phyloP scores from a whole-genome alignment of 2,329 filamentous ascomycete genomes.

The Fusarium gaditjirri region DNA sequence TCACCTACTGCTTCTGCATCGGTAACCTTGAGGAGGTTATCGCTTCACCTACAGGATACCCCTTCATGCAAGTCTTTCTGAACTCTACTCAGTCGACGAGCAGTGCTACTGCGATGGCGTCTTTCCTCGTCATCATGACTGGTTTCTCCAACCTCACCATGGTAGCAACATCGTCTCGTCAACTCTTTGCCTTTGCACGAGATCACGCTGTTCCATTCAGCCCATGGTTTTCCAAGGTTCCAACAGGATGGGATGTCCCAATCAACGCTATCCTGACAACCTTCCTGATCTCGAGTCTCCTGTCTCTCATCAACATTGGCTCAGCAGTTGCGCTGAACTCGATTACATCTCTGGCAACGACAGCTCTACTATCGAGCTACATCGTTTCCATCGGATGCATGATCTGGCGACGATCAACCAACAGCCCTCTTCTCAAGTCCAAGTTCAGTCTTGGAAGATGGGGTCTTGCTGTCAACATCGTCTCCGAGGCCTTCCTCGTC shows the following conservation, averaged over 20 bases:
- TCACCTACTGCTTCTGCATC: slow-evolving; percentile 38
- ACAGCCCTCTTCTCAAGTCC: slow-evolving; percentile 17
- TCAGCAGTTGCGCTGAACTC: slow-evolving; percentile 34
- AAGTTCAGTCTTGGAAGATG: slow-evolving; percentile 34
- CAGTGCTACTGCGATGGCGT: slow-evolving; percentile 34
- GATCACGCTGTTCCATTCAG: slow-evolving; percentile 40
- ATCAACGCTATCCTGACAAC: slow-evolving; percentile 36
- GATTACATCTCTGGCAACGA: slow-evolving; percentile 33
- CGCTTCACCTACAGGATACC: slow-evolving; percentile 29
- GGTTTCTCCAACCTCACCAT: slow-evolving; percentile 38
- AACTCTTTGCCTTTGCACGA: slow-evolving; percentile 37
- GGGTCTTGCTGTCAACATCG: slow-evolving; percentile 33
- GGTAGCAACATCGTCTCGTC: slow-evolving; percentile 37
- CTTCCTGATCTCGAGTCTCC: slow-evolving; percentile 30
- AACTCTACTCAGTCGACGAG: slow-evolving; percentile 33
- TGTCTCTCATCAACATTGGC: slow-evolving; percentile 39
- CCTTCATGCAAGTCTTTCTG: slow-evolving; percentile 39
- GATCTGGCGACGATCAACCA: slow-evolving; percentile 36
- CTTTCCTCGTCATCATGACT: slow-evolving; percentile 38
- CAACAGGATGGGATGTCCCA: slow-evolving; percentile 29
- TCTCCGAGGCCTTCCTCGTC: slow-evolving; percentile 30
- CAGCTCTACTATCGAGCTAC: slow-evolving; percentile 35
- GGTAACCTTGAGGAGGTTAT: slow-evolving; percentile 36
- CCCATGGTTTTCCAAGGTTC: slow-evolving; percentile 34
- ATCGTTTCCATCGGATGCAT: slow-evolving; percentile 40